Base-by-base conservation (phyloP, 2,329 filamentous ascomycete genomes). In the Hirsutella minnesotensis region DNA sequence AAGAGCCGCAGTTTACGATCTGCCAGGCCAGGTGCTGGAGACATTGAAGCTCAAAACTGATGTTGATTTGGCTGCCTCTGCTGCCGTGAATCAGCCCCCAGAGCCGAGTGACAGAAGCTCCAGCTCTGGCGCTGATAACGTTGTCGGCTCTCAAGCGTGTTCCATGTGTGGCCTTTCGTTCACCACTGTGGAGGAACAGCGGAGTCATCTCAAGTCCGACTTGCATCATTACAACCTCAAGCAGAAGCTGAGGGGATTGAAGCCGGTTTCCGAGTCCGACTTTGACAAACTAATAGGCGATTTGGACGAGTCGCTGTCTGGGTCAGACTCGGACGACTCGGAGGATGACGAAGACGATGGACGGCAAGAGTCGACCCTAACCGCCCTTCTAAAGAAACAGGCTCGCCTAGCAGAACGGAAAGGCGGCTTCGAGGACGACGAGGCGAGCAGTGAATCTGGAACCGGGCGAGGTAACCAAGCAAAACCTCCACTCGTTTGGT, bases 141-240 rank as follows among this genome's bases (percentile, higher is more conserved):
- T 72, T 46, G 72, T 75, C 31, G 77, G 78, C 9, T 74, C 84
- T 5, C 88, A 85, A 45, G 76, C 86, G 13, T 98, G 92, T 60
- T 79, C 81, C 1, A 71, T 96, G 4, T 98, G 92, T 63, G 70
- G 73, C 33, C 71, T 88, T 31, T 68, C 73, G 5, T 95, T 94
- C 54, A 56, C 71, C 27, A 81, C 73, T 9, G 72, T 94, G 8
- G 72, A 79, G 47, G 90, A 96, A 47, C 90, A 96, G 58, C 77
- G 86, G 47, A 75, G 78, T 46, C 92, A 98, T 63, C 79, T 86
- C 45, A 84, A 86, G 54, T 95, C 90, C 9, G 92, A 98, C 56
- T 72, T 94, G 39, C 92, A 98, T 61, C 77, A 83, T 50, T 98
- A 95, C 66, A 98, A 98, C 59, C 66, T 96, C 47, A 96, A 95